Evolutionary conservation across 2,329 filamentous ascomycete species (phyloP), one percentile per base, ranked within the genome.

Genomic region (Leptoxyphium fumago): DNA sequence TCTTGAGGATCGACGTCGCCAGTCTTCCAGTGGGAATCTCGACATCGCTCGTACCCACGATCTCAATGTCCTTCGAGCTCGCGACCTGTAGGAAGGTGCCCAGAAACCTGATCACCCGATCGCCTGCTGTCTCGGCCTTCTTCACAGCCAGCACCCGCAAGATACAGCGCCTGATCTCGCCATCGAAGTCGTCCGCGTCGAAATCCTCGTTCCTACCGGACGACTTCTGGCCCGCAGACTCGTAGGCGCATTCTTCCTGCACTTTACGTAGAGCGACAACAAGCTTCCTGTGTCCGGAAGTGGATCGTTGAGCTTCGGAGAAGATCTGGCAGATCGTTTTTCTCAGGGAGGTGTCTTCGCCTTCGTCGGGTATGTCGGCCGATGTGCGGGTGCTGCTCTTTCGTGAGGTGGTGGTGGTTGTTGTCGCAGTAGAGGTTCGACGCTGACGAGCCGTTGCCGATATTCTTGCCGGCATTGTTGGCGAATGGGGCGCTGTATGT

Each of bases 101-200:
- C 48, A 93, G 67, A 60, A 98, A 98, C 39, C 84, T 77, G 46
- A 96, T 76, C 13, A 83, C 75, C 55, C 84, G 80, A 61, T 96
- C 89, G 18, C 87, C 91, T 2, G 84, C 88, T 11, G 76, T 72
- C 65, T 98, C 91, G 32, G 84, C 82, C 70, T 95, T 96, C 70
- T 89, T 94, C 46, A 96, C 80, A 1, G 82, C 77, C 69, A 98
- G 76, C 42, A 89, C 74, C 44, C 87, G 75, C 52, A 93, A 63
- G 18, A 94, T 74, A 58, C 87, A 95, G 58, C 91, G 75, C 45
- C 80, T 74, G 45, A 96, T 78, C 61, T 98, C 89, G 26, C 72
- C 68, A 56, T 91, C 94, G 68, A 98, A 96, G 46, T 91, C 81
- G 41, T 80, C 75, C 61, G 94, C 87, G 39, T 85, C 80, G 49